Evolutionary conservation across 2,329 filamentous ascomycete genomes (phyloP).

Genomic region (Microdochium trichocladiopsis): DNA sequence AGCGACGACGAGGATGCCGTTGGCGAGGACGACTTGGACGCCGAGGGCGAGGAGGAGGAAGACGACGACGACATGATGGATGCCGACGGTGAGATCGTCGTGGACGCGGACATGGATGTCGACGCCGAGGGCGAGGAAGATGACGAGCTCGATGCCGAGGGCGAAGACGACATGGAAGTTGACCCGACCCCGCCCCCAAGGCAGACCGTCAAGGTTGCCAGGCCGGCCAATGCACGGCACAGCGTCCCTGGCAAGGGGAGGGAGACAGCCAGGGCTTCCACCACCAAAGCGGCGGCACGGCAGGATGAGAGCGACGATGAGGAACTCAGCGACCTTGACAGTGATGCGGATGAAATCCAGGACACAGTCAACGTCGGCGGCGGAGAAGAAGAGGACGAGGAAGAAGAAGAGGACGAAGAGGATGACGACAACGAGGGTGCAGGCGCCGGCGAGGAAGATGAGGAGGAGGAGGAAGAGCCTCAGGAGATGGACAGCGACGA

Average conservation of each 20-base stretch:
- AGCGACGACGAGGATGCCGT: slow-evolving; percentile 33
- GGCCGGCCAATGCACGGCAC: slow-evolving; percentile 22
- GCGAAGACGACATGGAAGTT: slow-evolving; percentile 43
- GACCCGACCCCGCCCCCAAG: slow-evolving; percentile 23
- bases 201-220: slow-evolving; percentile 42
- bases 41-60: slow-evolving; percentile 27
- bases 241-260: slow-evolving; percentile 17
- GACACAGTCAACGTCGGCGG: slow-evolving; percentile 35
- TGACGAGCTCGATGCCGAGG: slow-evolving; percentile 34
- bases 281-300: slow-evolving; percentile 15
- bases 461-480: slow-evolving; percentile 30
- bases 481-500: slow-evolving; percentile 35
- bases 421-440: slow-evolving; percentile 36
- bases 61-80: slow-evolving; percentile 15
- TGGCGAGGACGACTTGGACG: slow-evolving; percentile 33
- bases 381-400: slow-evolving; percentile 28
- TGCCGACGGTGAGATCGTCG: slow-evolving; percentile 22
- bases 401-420: slow-evolving; percentile 31
- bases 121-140: slow-evolving; percentile 23
- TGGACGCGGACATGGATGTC: slow-evolving; percentile 28
- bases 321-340: slow-evolving; percentile 49
- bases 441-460: slow-evolving; percentile 22
- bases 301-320: slow-evolving; percentile 45
- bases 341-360: slow-evolving; percentile 38
- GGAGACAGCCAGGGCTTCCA: slow-evolving; percentile 21